Evolutionary conservation across 2,329 filamentous ascomycete species (phyloP), one percentile per base, ranked within the genome.

Genomic region (Alternaria gansuensis): DNA sequence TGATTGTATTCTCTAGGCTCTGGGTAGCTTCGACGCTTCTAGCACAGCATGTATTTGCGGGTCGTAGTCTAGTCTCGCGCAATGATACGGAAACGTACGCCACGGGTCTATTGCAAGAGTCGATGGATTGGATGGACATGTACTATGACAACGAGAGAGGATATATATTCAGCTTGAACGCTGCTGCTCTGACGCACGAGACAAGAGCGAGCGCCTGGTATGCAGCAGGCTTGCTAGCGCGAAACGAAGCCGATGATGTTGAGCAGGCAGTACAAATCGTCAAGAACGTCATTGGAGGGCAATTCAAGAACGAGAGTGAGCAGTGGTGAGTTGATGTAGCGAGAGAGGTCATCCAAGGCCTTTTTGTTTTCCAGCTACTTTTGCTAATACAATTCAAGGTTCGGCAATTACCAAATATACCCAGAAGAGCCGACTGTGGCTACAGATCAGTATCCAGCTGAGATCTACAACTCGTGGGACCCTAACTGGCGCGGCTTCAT

Each of bases 401-500:
- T 77, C 59, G 84, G 82, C 26, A 80, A 82, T 52, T 87, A 87
- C 63, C 82, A 85, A 43, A 76, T 80, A 28, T 79, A 84, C 40
- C 83, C 84, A 0, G 85, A 88, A 63, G 82, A 88, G 69, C 86
- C 87, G 0, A 81, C 80, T 2, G 82, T 88, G 4, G 85, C 85
- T 17, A 82, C 79, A 2, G 52, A 75, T 2, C 72, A 77, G 14
- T 88, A 88, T 61, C 79, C 80, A 1, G 71, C 80, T 0, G 68
- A 72, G 4, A 84, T 85, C 33, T 87, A 88, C 67, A 80, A 82
- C 54, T 81, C 82, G 0, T 88, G 85, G 83, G 87, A 88, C 63
- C 85, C 86, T 2, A 88, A 89, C 60, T 88, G 86, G 86, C 79
- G 87, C 49, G 86, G 86, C 0, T 88, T 89, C 56, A 80, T 88